Evolutionary conservation across 2,329 filamentous ascomycete species (phyloP), one percentile per base, ranked within the genome.

Genomic region (Pseudopyrenochaeta lycopersici): DNA sequence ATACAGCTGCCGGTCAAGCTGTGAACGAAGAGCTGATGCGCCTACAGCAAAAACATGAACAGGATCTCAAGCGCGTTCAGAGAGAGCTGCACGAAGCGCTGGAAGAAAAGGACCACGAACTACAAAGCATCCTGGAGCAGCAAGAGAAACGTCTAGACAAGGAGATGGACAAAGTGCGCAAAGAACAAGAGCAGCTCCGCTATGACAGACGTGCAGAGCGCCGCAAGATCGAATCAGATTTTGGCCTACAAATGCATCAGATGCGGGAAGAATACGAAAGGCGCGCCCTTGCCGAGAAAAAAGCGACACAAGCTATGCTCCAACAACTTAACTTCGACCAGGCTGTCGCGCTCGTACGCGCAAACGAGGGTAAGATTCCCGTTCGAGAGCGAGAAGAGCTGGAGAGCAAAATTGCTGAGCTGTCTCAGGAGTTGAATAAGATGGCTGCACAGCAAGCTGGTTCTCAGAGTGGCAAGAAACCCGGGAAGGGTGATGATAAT

Each of bases 1-100:
- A 62, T 6, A 68, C 64, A 1, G 43, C 52, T 14, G 64, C 64
- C 3, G 64, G 64, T 23, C 43, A 56, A 9, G 49, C 36, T 18
- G 46, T 66, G 20, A 58, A 62, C 21, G 41, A 54, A 30, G 61
- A 64, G 39, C 33, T 58, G 15, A 31, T 48, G 30, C 30, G 30
- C 2, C 42, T 33, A 9, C 18, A 32, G 18, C 11, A 27, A 14
- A 35, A 35, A 33, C 20, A 45, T 21, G 17, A 21, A 17, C 4
- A 32, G n/a, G 42, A 45, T 15, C 29, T 45, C 12, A 12, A 32
- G 15, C 29, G 30, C 15, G 31, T 45, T 6, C 42, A 45, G 42
- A 27, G 15, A 21, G 42, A 45, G 6, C 15, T 33, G 12, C 30
- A 33, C 14, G 30, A 45, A 12, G 42, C 42, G 2, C 29, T 45